These are phyloP conservation scores for Claviceps spartinae DNA, from an alignment of 2,329 filamentous ascomycete genomes.

Conservation along the genomic window DNA sequence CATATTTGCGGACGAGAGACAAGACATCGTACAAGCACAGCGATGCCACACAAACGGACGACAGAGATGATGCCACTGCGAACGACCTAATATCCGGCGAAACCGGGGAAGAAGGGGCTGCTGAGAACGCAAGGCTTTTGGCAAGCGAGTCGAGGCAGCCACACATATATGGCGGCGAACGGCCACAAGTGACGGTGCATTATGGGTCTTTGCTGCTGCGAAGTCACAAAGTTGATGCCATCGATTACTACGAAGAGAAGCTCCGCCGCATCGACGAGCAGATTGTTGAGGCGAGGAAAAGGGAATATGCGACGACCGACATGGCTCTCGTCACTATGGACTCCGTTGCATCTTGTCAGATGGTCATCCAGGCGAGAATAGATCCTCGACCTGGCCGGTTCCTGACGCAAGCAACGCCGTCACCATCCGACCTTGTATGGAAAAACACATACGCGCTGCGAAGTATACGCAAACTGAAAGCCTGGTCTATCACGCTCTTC, in stretches of 20 bases:
- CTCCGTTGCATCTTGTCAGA: conserved; percentile 81
- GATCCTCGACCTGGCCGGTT: conserved; percentile 81
- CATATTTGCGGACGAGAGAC: conserved; percentile 31
- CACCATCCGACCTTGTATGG: conserved; percentile 91
- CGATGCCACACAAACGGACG: conserved; percentile 5
- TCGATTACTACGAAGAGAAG: conserved; percentile 87
- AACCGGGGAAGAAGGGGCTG: conserved; percentile 27
- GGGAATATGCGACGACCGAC: conserved; percentile 64
- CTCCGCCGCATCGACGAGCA: conserved; percentile 65
- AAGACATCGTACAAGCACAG: conserved; percentile 7
- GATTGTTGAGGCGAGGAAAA: conserved; percentile 55
- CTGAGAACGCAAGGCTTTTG: conserved; percentile 48
- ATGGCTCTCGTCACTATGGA: conserved; percentile 97
- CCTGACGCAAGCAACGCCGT: conserved; percentile 72
- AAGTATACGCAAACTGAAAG: conserved; percentile 56
- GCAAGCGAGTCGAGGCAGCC: conserved; percentile 24
- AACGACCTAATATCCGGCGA: conserved; percentile 19
- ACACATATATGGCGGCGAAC: conserved; percentile 27
- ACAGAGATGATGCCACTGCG: background rate
- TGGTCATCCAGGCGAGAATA: conserved; percentile 89
- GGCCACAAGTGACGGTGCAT: conserved; percentile 61
- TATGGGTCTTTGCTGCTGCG: conserved; percentile 64
- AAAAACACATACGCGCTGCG: conserved; percentile 77
- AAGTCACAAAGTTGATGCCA: conserved; percentile 68
- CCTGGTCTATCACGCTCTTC: conserved; percentile 72